Evolutionary conservation across 768 basidiomycete genomes (phyloP).

Genomic region (Boletus rubroflammeus): DNA sequence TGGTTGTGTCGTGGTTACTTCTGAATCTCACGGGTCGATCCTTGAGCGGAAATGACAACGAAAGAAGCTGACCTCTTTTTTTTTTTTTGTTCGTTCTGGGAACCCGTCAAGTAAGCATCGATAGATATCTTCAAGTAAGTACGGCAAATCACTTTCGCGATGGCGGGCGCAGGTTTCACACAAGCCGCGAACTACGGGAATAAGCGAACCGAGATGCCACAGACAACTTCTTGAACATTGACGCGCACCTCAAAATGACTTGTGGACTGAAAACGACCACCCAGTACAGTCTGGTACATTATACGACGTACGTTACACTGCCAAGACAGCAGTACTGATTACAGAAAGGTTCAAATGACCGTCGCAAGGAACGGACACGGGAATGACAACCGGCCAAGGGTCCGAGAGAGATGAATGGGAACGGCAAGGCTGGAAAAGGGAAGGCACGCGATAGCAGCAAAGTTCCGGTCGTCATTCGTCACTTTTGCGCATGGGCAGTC

Average conservation of each 20-base stretch:
- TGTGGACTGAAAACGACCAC: not conserved
- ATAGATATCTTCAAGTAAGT: too few relatives aligned
- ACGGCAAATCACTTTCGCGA: not conserved
- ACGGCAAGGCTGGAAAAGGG: not conserved
- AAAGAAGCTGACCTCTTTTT: too few relatives aligned
- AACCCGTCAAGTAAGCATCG: too few relatives aligned
- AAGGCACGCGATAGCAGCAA: not conserved
- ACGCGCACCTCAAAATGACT: not conserved
- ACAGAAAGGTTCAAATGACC: constrained; percentile 1
- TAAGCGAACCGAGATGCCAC: not conserved
- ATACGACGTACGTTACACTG: not conserved
- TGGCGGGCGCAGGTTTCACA: not conserved
- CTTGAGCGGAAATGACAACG: too few relatives aligned
- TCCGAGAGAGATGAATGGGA: not conserved
- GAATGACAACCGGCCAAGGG: not conserved
- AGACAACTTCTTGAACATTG: not conserved
- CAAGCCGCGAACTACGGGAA: not conserved
- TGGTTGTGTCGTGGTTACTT: too few relatives aligned
- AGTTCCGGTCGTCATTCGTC: not conserved
- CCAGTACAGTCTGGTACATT: not conserved
- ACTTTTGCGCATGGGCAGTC: not conserved
- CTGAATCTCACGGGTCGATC: too few relatives aligned
- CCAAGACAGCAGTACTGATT: not conserved
- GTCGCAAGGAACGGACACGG: constrained; percentile 3
- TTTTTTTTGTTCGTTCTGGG: too few relatives aligned